Evolutionary conservation across 352 stramenopile species (phyloP).

Genomic region (Phytophthora melonis): DNA sequence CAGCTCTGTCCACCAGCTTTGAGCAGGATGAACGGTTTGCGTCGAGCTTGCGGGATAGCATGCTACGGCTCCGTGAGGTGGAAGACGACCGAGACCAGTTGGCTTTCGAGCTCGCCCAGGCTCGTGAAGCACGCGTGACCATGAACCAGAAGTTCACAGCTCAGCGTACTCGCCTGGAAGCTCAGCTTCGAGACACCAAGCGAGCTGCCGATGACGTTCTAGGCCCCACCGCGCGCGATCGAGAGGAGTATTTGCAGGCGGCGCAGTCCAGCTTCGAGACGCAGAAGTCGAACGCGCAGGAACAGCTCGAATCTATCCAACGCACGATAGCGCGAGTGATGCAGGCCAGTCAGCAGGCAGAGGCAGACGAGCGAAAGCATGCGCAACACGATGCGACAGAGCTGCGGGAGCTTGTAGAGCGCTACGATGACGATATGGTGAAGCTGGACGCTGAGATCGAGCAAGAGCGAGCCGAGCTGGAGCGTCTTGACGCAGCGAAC

Average conservation of each 20-base stretch:
- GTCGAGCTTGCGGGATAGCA: constrained; percentile 50
- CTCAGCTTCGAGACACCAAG: constrained; percentile 58
- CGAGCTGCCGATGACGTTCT: constrained; percentile 51
- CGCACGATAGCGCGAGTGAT: constrained; percentile 41
- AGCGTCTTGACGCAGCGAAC: constrained; percentile 42
- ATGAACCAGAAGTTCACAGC: constrained; percentile 43
- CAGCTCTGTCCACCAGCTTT: constrained; percentile 48
- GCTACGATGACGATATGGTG: constrained; percentile 63
- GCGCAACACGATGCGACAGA: constrained; percentile 48
- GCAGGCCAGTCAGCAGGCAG: constrained; percentile 54
- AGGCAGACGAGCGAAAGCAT: constrained; percentile 65
- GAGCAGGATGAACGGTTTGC: constrained; percentile 64
- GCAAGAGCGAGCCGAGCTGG: constrained; percentile 40
- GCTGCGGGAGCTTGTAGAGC: constrained; percentile 51
- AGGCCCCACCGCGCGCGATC: constrained; percentile 38
- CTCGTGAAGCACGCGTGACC: constrained; percentile 40
- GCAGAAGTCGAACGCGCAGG: constrained; percentile 43
- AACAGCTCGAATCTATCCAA: constrained; percentile 46
- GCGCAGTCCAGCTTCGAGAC: constrained; percentile 49
- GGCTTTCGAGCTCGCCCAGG: constrained; percentile 59
- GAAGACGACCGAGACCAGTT: constrained; percentile 75
- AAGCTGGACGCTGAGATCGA: constrained; percentile 56
- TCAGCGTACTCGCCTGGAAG: constrained; percentile 48
- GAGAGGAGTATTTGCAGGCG: constrained; percentile 59
- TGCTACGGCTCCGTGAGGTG: constrained; percentile 62